Evolutionary conservation across 805 yeast genomes (phyloP).

Genomic region (Peterozyma toletana): DNA sequence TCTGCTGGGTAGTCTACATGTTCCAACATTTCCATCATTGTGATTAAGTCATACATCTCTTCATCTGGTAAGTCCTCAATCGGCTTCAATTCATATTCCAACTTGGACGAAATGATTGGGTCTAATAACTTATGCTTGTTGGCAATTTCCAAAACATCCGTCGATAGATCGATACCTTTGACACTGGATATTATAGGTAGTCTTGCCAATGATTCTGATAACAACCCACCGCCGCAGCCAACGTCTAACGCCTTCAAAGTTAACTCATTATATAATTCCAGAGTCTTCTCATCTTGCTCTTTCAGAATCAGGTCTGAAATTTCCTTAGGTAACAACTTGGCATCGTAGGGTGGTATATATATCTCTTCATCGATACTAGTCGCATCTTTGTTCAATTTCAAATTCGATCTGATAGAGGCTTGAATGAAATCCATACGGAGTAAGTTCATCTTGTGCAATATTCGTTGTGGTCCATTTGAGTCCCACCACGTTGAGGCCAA

Average conservation of each 20-base stretch:
- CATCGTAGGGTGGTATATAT: conserved; percentile 73
- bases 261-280: conserved; percentile 24
- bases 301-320: conserved; percentile 37
- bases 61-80: conserved; percentile 46
- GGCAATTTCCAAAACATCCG: conserved; percentile 79
- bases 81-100: conserved; percentile 54
- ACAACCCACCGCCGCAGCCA: conserved; percentile 98
- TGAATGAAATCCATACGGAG: conserved; percentile 82
- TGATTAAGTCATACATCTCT: conserved; percentile 64
- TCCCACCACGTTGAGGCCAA: conserved; percentile 99
- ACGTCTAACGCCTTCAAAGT: conserved; percentile 65
- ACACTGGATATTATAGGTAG: conserved; percentile 56
- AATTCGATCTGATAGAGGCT: conserved; percentile 41
- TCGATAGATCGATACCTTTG: conserved; percentile 78
- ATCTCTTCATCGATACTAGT: conserved; percentile 36
- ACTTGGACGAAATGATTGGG: conserved; percentile 48
- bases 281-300: conserved; percentile 44
- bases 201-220: conserved; percentile 83
- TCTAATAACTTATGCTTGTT: conserved; percentile 58
- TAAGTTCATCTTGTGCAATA: conserved; percentile 90
- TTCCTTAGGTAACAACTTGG: conserved; percentile 53
- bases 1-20: conserved; percentile 84
- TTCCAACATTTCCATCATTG: conserved; percentile 92
- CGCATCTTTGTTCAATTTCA: conserved; percentile 34
- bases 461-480: conserved; percentile 84